A percentile compares a stretch with the other conserved stretches of the same genome.
These are phyloP conservation scores for Arachnomyces sp. DNA, from an alignment of 2,329 filamentous ascomycete genomes.

Conservation along the genomic window DNA sequence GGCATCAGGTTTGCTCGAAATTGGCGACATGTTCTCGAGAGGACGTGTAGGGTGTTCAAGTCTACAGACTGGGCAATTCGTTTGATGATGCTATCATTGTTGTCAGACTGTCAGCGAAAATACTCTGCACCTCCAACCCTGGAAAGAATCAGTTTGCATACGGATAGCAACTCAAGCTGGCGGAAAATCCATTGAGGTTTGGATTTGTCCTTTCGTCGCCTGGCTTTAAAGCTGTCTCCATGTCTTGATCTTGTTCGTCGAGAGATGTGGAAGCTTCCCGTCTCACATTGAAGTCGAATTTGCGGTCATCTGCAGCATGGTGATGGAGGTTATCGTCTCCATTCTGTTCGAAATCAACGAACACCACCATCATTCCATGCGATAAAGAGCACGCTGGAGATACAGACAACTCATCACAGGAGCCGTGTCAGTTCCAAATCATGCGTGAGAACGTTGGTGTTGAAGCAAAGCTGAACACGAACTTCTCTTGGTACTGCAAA, in stretches of 20 bases:
- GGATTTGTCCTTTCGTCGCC: conserved; percentile 8
- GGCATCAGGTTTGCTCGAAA: conserved; percentile 70
- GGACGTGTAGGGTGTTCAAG: conserved; percentile 74
- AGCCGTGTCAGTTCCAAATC: too few species aligned
- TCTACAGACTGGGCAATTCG: conserved; percentile 71
- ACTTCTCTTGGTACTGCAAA: too few species aligned
- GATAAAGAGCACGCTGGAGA: not conserved
- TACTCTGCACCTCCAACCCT: conserved; percentile 8
- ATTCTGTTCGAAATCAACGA: conserved; percentile 38
- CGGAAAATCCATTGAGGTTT: conserved; percentile 32
- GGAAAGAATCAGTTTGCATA: conserved; percentile 23
- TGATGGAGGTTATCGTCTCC: conserved; percentile 21
- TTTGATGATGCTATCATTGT: conserved; percentile 57
- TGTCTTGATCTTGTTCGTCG: not conserved
- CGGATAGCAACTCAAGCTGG: conserved; percentile 42
- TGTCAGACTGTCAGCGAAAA: conserved; percentile 12
- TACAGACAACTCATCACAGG: too few species aligned
- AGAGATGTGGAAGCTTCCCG: too few species aligned
- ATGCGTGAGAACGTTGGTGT: too few species aligned
- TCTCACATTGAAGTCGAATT: conserved; percentile 9
- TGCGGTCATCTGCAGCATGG: conserved; percentile 10
- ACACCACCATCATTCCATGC: conserved; percentile 39
- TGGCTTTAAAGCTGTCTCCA: conserved; percentile 1
- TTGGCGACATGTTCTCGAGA: conserved; percentile 73
- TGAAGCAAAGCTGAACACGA: too few species aligned